phyloP scores from a whole-genome alignment of 352 stramenopile genomes.

The Phytophthora syringae region DNA sequence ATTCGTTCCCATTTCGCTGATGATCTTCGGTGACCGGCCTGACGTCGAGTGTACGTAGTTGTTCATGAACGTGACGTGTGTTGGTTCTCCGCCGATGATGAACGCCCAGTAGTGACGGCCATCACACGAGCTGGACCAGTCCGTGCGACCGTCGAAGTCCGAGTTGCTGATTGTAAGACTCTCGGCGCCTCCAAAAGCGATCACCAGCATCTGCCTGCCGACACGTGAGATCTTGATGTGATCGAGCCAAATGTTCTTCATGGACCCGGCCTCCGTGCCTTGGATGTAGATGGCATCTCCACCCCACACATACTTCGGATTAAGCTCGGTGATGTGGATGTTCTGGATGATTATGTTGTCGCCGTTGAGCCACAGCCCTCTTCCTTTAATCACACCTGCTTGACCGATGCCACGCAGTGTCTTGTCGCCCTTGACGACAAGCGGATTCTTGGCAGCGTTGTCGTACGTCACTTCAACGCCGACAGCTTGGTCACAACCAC shows the following conservation, averaged over 20 bases:
- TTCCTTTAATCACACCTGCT: slow-evolving; percentile 30
- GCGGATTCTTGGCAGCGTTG: slow-evolving; percentile 31
- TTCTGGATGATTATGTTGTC: no score
- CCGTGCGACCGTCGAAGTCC: slow-evolving; percentile 51
- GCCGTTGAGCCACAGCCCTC: slow-evolving; percentile 29
- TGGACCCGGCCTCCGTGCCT: slow-evolving; percentile 19
- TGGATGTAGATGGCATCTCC: slow-evolving; percentile 33
- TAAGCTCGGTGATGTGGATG: slow-evolving; percentile 48
- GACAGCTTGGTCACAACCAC: slow-evolving; percentile 45
- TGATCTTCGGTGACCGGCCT: slow-evolving; percentile 41
- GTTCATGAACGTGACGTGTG: slow-evolving; percentile 35
- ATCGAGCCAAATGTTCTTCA: slow-evolving; percentile 48
- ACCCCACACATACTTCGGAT: slow-evolving; percentile 44
- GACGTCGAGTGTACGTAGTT: slow-evolving; percentile 53
- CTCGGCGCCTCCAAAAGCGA: slow-evolving; percentile 33
- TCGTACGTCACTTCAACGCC: slow-evolving; percentile 36
- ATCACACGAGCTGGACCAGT: slow-evolving; percentile 49
- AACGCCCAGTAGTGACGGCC: slow-evolving; percentile 55
- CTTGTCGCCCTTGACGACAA: slow-evolving; percentile 35
- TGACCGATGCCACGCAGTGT: slow-evolving; percentile 34
- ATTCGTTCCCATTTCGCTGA: slow-evolving; percentile 7
- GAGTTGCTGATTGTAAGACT: slow-evolving; percentile 56
- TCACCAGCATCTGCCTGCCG: slow-evolving; percentile 56
- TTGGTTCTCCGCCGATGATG: slow-evolving; percentile 29
- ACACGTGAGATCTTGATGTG: no score